Conservation (phyloP, 225 moss, liverwort and hornwort species). For the Sphagnum tenellum region DNA sequence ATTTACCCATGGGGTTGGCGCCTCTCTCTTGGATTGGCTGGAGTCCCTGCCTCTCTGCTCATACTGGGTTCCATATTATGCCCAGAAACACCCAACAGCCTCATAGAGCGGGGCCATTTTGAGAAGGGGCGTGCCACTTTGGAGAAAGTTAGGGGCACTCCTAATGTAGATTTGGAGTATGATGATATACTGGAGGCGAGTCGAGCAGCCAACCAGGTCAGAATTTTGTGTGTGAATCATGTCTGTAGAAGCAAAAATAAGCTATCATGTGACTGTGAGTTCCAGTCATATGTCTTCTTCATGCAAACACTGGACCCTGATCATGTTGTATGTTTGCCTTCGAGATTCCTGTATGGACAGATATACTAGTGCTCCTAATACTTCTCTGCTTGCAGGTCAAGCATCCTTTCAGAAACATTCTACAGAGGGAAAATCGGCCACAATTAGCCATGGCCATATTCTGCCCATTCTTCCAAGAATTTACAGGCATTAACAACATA, state of each 20-base stretch:
- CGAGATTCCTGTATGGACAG: no score
- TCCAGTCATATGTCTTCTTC: no score
- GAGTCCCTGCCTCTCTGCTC: not conserved
- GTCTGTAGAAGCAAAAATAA: no score
- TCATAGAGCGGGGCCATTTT: constrained; percentile 4
- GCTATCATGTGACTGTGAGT: no score
- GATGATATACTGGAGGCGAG: constrained; percentile 7
- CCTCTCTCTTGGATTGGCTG: constrained; percentile 8
- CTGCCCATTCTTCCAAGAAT: constrained; percentile 13
- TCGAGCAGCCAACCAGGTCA: constrained; percentile 1
- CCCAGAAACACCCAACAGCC: constrained; percentile 6
- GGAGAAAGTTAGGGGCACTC: not conserved
- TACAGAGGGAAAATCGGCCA: constrained; percentile 7
- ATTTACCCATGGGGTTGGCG: constrained; percentile 6
- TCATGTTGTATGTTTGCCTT: no score
- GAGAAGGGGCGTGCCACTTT: not conserved
- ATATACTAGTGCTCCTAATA: no score
- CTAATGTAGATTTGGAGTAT: not conserved
- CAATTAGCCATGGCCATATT: constrained; percentile 14
- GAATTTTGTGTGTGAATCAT: no score
- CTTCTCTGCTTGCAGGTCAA: not conserved
- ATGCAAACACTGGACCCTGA: no score
- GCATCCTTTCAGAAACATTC: constrained; percentile 2
- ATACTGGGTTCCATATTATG: not conserved
- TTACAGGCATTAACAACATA: constrained; percentile 15